phyloP scores from a whole-genome alignment of 257 asterid species.

The Salvia splendens region DNA sequence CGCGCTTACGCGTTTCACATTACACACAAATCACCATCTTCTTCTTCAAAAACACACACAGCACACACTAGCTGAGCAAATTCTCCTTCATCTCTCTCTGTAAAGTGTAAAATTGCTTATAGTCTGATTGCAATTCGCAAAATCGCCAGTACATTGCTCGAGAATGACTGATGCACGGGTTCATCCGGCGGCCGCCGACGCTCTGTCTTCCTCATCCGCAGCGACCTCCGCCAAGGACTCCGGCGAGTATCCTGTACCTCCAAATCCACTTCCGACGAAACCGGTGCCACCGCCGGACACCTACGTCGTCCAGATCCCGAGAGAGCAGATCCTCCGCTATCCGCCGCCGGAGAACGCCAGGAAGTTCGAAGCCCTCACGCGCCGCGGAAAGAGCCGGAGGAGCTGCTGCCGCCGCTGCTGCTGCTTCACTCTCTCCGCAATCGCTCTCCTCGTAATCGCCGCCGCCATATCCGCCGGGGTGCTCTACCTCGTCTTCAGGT shows the following conservation, averaged over 20 bases:
- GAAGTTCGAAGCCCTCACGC: slow-evolving; percentile 35
- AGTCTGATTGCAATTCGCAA: slow-evolving; percentile 25
- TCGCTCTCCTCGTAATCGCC: slow-evolving; percentile 45
- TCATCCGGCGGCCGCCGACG: slow-evolving; percentile 40
- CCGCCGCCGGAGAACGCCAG: slow-evolving; percentile 62
- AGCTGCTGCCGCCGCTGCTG: slow-evolving; percentile 56
- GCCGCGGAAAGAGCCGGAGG: slow-evolving; percentile 33
- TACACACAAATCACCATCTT: neutral
- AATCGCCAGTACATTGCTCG: neutral
- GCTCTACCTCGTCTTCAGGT: slow-evolving; percentile 68
- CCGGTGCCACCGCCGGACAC: slow-evolving; percentile 34
- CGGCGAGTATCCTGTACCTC: slow-evolving; percentile 34
- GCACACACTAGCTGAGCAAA: neutral
- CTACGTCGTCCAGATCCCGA: slow-evolving; percentile 54
- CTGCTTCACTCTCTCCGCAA: slow-evolving; percentile 33
- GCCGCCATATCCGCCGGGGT: slow-evolving; percentile 69
- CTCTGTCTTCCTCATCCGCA: slow-evolving; percentile 18
- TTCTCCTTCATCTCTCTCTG: neutral
- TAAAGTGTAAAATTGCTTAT: neutral
- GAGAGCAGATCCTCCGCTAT: slow-evolving; percentile 54
- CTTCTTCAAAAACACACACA: slow-evolving; percentile 20
- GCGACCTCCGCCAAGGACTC: slow-evolving; percentile 21
- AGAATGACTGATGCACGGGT: slow-evolving; percentile 42
- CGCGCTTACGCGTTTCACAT: slow-evolving; percentile 23
- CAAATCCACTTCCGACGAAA: slow-evolving; percentile 32